Percentiles rank a stretch among this genome's conserved stretches.
These are phyloP conservation scores for Rhodamnia rubescens DNA, from an alignment of 345 rosid genomes.

Conservation along the genomic window DNA sequence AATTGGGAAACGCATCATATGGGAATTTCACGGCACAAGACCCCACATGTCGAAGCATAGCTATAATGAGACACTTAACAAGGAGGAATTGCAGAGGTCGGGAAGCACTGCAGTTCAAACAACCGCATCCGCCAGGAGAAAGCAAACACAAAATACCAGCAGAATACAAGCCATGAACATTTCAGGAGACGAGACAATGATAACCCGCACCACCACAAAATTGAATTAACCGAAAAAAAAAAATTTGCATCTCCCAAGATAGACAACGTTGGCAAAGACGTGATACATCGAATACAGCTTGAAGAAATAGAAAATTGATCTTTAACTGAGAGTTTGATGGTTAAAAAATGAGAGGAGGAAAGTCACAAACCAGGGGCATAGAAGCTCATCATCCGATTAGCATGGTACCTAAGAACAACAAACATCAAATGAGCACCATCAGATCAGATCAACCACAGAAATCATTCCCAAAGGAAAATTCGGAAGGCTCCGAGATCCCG, in stretches of 20 bases:
- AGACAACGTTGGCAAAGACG: neutral
- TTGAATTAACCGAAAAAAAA: neutral
- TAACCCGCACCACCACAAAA: neutral
- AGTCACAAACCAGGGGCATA: conserved; percentile 77
- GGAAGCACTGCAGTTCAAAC: neutral
- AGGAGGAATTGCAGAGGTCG: neutral
- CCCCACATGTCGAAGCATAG: neutral
- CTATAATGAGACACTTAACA: neutral
- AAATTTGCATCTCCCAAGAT: neutral
- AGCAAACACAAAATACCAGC: neutral
- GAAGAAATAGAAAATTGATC: neutral
- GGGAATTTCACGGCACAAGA: neutral
- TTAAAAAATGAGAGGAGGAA: neutral
- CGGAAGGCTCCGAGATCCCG: neutral
- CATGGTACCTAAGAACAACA: conserved; percentile 56
- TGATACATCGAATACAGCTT: neutral
- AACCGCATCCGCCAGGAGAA: neutral
- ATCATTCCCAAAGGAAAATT: neutral
- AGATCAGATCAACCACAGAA: neutral
- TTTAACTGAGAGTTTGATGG: neutral
- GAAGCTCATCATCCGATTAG: conserved; percentile 97
- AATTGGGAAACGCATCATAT: neutral
- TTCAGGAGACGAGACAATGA: neutral
- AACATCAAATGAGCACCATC: neutral
- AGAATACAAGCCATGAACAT: neutral